Evolutionary conservation across 2,329 filamentous ascomycete genomes (phyloP).

Genomic region (Penicillium sp.): DNA sequence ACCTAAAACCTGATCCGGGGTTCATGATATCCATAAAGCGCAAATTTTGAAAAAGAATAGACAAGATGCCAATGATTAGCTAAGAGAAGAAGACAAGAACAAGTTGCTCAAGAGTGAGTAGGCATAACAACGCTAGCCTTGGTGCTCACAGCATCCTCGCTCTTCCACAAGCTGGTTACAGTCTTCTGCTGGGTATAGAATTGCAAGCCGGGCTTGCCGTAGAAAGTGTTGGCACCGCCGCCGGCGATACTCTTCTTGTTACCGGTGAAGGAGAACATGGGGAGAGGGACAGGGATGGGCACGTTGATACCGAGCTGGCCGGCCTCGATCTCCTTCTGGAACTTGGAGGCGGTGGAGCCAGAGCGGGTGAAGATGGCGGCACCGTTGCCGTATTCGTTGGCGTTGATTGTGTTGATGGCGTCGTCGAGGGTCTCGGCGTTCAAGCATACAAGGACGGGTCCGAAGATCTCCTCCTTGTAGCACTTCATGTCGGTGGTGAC

Average conservation of each 20-base stretch:
- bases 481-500: slow-evolving; percentile 67
- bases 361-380: slow-evolving; percentile 66
- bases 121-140: slow-evolving; percentile 92
- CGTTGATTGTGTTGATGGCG: slow-evolving; percentile 64
- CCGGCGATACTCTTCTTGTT: slow-evolving; percentile 91
- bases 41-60: background rate
- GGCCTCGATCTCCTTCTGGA: slow-evolving; percentile 67
- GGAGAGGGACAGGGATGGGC: slow-evolving; percentile 63
- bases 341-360: slow-evolving; percentile 60
- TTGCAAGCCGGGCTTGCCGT: slow-evolving; percentile 85
- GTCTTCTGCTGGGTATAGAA: slow-evolving; percentile 99
- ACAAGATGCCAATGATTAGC: background rate
- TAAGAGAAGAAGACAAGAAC: slow-evolving; percentile 1
- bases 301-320: slow-evolving; percentile 69
- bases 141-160: slow-evolving; percentile 77
- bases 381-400: slow-evolving; percentile 68
- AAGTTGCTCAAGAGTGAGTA: slow-evolving; percentile 51
- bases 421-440: slow-evolving; percentile 62
- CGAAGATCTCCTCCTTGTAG: slow-evolving; percentile 69
- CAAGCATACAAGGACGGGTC: slow-evolving; percentile 65
- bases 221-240: slow-evolving; percentile 90
- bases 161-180: slow-evolving; percentile 87
- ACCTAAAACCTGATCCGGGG: background rate
- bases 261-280: slow-evolving; percentile 66
- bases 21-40: slow-evolving; percentile 1